phyloP scores from a whole-genome alignment of 1,139 yeast genomes.

The Taphrina deformans region DNA sequence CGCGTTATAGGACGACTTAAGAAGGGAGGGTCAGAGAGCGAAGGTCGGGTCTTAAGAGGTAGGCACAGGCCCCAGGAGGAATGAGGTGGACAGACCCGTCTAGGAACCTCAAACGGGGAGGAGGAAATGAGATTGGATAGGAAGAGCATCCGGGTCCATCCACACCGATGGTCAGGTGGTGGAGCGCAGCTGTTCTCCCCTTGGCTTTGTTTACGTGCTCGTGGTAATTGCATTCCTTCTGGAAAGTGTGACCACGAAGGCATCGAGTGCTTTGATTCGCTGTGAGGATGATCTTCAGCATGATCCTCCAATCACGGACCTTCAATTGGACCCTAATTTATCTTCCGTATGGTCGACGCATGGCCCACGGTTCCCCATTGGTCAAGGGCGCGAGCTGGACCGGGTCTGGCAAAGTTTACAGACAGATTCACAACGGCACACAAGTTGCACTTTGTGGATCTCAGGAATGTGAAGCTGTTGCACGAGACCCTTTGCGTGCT shows the following conservation, averaged over 20 bases:
- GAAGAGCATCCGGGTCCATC: not conserved
- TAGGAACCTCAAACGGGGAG: too few relatives aligned
- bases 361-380: not conserved
- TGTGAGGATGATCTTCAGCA: not conserved
- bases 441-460: not conserved
- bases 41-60: not conserved
- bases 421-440: not conserved
- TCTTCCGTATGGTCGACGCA: not conserved
- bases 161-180: not conserved
- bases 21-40: not conserved
- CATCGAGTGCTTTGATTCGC: not conserved
- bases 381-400: not conserved
- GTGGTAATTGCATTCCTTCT: conserved; percentile 1
- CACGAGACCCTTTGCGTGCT: too few relatives aligned
- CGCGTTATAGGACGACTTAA: not conserved
- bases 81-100: not conserved
- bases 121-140: not conserved
- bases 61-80: not conserved
- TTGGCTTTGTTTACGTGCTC: not conserved
- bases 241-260: not conserved
- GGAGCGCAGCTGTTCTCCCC: not conserved
- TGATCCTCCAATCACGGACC: not conserved
- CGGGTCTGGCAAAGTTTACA: not conserved
- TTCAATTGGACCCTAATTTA: not conserved
- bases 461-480: not conserved